Evolutionary conservation across 164 flowering plant species (phyloP).

Genomic region (Chimonanthus praecox): DNA sequence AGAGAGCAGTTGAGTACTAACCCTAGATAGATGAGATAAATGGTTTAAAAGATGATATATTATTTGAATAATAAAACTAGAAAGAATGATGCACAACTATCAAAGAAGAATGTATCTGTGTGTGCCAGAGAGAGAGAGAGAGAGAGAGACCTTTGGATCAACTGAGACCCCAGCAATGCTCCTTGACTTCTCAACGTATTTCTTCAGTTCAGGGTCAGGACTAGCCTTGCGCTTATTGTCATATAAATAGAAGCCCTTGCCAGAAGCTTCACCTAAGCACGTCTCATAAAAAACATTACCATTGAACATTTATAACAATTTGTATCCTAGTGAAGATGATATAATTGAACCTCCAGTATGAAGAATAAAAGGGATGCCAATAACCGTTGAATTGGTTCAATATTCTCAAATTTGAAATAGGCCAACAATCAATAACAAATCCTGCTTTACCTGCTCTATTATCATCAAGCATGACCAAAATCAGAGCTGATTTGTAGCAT

Average conservation of each 20-base stretch:
- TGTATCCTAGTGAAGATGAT: not conserved
- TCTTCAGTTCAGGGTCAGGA: conserved; percentile 75
- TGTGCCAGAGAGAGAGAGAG: not conserved
- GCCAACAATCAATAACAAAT: not conserved
- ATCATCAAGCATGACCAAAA: conserved; percentile 75
- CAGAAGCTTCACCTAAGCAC: conserved; percentile 67
- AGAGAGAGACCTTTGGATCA: conserved; percentile 68
- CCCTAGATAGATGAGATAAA: too few species aligned
- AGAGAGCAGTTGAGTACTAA: too few species aligned
- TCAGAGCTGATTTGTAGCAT: conserved; percentile 61
- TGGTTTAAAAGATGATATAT: too few species aligned
- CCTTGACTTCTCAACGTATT: conserved; percentile 70
- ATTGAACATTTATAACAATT: not conserved
- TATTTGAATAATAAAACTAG: too few species aligned
- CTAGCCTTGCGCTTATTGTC: conserved; percentile 61
- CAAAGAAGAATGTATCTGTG: not conserved
- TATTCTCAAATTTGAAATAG: not conserved
- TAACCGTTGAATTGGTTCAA: not conserved
- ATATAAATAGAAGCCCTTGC: conserved; percentile 77
- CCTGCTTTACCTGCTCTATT: conserved; percentile 57
- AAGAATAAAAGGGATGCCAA: not conserved
- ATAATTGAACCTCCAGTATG: not conserved
- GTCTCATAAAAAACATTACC: not conserved
- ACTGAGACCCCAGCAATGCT: conserved; percentile 58
- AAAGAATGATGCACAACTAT: too few species aligned